phyloP scores from a whole-genome alignment of 495 filamentous ascomycete genomes.

The Penicillium lagena region DNA sequence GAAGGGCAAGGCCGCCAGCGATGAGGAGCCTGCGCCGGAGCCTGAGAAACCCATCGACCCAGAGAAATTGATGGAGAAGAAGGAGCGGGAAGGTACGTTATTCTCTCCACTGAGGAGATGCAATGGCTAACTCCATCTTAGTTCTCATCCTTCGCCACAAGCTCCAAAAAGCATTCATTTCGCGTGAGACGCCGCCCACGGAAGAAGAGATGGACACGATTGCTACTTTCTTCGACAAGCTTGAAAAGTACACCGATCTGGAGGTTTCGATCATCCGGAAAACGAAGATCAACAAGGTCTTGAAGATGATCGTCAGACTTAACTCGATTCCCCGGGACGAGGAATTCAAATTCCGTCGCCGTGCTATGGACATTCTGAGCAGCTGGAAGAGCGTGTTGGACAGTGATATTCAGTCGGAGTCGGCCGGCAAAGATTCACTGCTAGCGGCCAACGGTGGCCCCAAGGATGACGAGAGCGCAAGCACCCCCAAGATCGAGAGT shows the following conservation, averaged over 20 bases:
- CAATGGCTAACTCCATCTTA: conserved; percentile 10
- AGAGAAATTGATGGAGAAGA: conserved; percentile 57
- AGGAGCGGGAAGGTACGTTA: conserved; percentile 59
- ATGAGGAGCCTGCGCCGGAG: conserved; percentile 31
- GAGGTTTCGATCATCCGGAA: conserved; percentile 76
- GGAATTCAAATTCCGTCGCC: conserved; percentile 75
- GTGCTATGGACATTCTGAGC: conserved; percentile 64
- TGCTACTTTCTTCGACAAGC: conserved; percentile 70
- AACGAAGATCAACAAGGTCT: conserved; percentile 93
- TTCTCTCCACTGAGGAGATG: not conserved
- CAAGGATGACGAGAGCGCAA: conserved; percentile 39
- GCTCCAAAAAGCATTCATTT: conserved; percentile 85
- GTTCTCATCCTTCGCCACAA: conserved; percentile 84
- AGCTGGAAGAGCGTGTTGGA: conserved; percentile 80
- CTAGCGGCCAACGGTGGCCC: conserved; percentile 44
- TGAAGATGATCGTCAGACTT: conserved; percentile 84
- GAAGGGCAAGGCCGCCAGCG: conserved; percentile 37
- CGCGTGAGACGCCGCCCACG: conserved; percentile 70
- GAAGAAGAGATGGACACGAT: conserved; percentile 84
- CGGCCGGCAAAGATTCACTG: conserved; percentile 37
- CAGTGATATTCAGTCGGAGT: conserved; percentile 38
- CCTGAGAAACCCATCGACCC: conserved; percentile 49
- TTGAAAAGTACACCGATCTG: conserved; percentile 72
- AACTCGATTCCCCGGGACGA: conserved; percentile 75
- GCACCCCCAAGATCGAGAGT: conserved; percentile 36